phyloP scores from a whole-genome alignment of 1,284 basidiomycete species.

The Ganoderma multipileum region DNA sequence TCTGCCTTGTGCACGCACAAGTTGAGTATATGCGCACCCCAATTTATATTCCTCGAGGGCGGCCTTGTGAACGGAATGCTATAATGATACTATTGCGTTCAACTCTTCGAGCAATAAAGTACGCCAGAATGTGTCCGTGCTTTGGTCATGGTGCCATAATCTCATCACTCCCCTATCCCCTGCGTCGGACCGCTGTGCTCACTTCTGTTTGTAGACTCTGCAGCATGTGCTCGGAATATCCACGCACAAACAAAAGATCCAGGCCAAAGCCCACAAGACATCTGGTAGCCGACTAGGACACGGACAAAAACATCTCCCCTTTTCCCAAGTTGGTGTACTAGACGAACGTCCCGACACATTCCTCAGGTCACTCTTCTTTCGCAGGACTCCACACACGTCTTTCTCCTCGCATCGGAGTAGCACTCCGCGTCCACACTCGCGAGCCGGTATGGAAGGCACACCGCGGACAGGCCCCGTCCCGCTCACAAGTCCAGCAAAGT shows the following conservation, averaged over 20 bases:
- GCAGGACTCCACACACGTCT: slow-evolving; percentile 32
- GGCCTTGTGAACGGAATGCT: neutral
- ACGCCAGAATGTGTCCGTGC: neutral
- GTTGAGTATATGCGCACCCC: neutral
- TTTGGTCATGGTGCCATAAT: neutral
- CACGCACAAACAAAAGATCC: slow-evolving; percentile 63
- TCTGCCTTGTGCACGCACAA: no score
- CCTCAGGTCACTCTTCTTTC: slow-evolving; percentile 60
- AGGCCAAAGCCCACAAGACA: slow-evolving; percentile 30
- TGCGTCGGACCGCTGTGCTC: neutral
- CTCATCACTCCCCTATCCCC: neutral
- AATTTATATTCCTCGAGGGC: neutral
- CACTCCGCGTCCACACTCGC: slow-evolving; percentile 29
- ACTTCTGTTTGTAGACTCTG: slow-evolving; percentile 52
- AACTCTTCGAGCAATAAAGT: neutral
- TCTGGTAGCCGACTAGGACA: neutral
- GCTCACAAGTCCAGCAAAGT: slow-evolving; percentile 19
- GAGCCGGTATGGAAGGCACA: slow-evolving; percentile 20
- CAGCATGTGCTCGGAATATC: slow-evolving; percentile 63
- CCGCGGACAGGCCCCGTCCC: slow-evolving; percentile 26
- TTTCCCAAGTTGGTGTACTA: slow-evolving; percentile 12
- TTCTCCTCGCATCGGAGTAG: slow-evolving; percentile 60
- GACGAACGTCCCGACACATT: slow-evolving; percentile 45
- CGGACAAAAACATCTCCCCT: slow-evolving; percentile 2
- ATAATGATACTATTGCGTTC: neutral